phyloP scores from a whole-genome alignment of 192 early-diverging fungal species.

The Rhizophagus sp. region DNA sequence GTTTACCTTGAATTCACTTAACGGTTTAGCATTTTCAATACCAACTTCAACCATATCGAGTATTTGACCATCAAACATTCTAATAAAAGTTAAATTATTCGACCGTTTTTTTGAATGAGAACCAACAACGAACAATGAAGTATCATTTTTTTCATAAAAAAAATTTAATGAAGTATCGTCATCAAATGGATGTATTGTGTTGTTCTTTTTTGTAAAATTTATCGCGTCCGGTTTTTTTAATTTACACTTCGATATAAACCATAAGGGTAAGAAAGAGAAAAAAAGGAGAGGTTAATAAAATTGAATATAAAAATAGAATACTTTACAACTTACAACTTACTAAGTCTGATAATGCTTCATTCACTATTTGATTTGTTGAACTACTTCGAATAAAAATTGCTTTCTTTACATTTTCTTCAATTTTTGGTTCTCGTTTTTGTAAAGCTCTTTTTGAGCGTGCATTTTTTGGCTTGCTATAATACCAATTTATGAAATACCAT shows the following conservation, averaged over 20 bases:
- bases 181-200: constrained; percentile 91
- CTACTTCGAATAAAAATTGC: constrained; percentile 88
- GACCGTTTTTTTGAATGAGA: constrained; percentile 96
- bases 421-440: constrained; percentile 86
- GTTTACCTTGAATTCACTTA: constrained; percentile 68
- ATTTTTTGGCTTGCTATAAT: constrained; percentile 78
- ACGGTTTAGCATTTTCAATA: constrained; percentile 67
- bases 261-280: not conserved
- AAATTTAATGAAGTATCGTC: constrained; percentile 90
- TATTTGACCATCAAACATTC: constrained; percentile 92
- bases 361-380: constrained; percentile 82
- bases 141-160: constrained; percentile 95
- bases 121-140: constrained; percentile 86
- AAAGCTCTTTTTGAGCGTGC: constrained; percentile 85
- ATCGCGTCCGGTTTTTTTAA: constrained; percentile 89
- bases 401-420: constrained; percentile 88
- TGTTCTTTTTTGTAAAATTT: constrained; percentile 92
- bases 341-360: constrained; percentile 85
- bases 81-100: constrained; percentile 86
- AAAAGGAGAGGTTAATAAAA: not conserved
- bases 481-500: not conserved
- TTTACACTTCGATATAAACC: constrained; percentile 48
- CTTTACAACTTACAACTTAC: constrained; percentile 54
- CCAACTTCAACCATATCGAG: constrained; percentile 96
- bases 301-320: not conserved